phyloP scores from a whole-genome alignment of 169 alveolate genomes.

The Eimeria praecox region DNA sequence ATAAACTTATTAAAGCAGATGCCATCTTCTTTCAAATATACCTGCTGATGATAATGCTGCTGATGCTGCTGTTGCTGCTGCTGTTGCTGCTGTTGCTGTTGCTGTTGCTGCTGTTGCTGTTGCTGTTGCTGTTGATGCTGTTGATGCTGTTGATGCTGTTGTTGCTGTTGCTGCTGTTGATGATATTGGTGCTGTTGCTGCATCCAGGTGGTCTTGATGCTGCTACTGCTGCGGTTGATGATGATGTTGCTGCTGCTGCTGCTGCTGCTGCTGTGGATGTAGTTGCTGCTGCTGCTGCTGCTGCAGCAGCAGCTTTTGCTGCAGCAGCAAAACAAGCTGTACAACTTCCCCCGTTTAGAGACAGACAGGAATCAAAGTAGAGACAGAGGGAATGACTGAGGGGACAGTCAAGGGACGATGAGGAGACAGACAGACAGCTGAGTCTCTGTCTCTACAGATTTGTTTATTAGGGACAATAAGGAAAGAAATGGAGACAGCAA shows the following conservation, averaged over 20 bases:
- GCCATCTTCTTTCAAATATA: neutral
- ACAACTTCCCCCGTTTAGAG: too few species aligned
- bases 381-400: too few species aligned
- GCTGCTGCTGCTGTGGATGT: too few species aligned
- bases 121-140: neutral
- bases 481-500: too few species aligned
- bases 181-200: neutral
- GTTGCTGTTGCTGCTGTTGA: neutral
- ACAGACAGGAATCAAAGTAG: too few species aligned
- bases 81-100: neutral
- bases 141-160: neutral
- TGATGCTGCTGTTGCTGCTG: slow-evolving; percentile 4
- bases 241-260: neutral
- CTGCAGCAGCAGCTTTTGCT: too few species aligned
- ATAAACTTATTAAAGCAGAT: slow-evolving; percentile 41
- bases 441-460: too few species aligned
- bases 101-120: neutral
- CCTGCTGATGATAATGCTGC: slow-evolving; percentile 47
- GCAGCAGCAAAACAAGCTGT: too few species aligned
- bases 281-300: slow-evolving; percentile 10
- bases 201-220: neutral
- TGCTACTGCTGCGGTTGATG: too few species aligned
- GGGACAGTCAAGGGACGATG: too few species aligned
- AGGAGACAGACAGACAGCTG: too few species aligned
- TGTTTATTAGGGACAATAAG: too few species aligned